Percentiles rank a stretch among this genome's conserved stretches.
phyloP scores from a whole-genome alignment of 345 rosid genomes.

The Pugionium cornutum region DNA sequence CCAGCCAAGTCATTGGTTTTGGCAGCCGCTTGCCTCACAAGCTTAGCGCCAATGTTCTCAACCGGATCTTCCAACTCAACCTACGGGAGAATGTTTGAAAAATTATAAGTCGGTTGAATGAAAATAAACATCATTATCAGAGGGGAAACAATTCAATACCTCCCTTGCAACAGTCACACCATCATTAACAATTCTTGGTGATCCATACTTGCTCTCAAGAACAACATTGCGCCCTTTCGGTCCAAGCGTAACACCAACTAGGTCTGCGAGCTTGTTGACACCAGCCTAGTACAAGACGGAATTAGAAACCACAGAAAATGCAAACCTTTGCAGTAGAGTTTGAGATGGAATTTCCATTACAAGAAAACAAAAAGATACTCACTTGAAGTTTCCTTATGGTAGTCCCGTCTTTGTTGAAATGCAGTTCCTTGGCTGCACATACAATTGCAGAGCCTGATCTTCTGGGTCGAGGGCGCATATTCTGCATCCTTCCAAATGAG shows the following conservation, averaged over 20 bases:
- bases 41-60: slow-evolving; percentile 96
- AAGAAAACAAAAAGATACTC: slow-evolving; percentile 28
- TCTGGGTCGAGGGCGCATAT: slow-evolving; percentile 45
- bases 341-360: neutral
- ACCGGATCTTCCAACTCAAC: slow-evolving; percentile 98
- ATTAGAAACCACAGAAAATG: slow-evolving; percentile 1
- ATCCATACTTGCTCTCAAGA: slow-evolving; percentile 97
- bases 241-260: slow-evolving; percentile 97
- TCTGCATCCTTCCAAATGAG: slow-evolving; percentile 59
- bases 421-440: slow-evolving; percentile 86
- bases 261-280: slow-evolving; percentile 96
- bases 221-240: slow-evolving; percentile 97
- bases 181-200: slow-evolving; percentile 95
- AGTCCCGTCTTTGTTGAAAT: slow-evolving; percentile 93
- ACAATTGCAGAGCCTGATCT: slow-evolving; percentile 56
- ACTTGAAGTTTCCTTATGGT: slow-evolving; percentile 91
- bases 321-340: neutral
- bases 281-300: slow-evolving; percentile 56
- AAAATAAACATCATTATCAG: neutral
- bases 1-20: slow-evolving; percentile 99
- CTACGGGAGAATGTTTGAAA: slow-evolving; percentile 35
- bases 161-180: slow-evolving; percentile 98
- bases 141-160: slow-evolving; percentile 41
- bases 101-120: neutral
- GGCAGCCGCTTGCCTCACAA: slow-evolving; percentile 97